Base-by-base conservation (phyloP, 73 alveolate species). In the Effrenium voratum region DNA sequence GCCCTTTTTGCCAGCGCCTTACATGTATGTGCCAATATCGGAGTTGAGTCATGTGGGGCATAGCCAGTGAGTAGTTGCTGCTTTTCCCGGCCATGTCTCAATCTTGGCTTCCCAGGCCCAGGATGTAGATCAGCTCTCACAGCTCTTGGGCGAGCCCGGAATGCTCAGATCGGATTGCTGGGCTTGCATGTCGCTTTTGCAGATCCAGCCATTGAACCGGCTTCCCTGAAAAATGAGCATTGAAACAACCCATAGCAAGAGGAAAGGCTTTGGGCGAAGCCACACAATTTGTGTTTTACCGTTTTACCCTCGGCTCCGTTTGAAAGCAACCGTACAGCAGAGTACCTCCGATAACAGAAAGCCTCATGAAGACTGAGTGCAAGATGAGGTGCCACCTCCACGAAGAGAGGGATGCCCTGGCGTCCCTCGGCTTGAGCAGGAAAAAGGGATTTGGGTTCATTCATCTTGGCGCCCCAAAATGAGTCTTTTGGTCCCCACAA, bases 111-210 rank as follows among this genome's bases (percentile, higher is more conserved):
- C 41, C 76, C 40, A 82, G 93, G 93, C 93, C 19, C 45, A 63
- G 12, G 95, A 87, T 87, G 95, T 87, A 19, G 95, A 87, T 72
- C 95, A 87, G 95, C 83, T 87, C 49, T 87, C 95, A 49, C 95
- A 87, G 83, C 68, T 87, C 84, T 70, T 87, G 60, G 95, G 95
- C 6, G 95, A 87, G 95, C 68, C 68, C 85, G 15, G 63, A n/a
- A n/a, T n/a, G n/a, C n/a, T n/a, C n/a, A n/a, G n/a, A n/a, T n/a
- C n/a, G n/a, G n/a, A n/a, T n/a, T n/a, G n/a, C n/a, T n/a, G n/a
- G n/a, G n/a, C n/a, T n/a, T n/a, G n/a, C 26, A 52, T 52, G 63
- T 52, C 19, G 8, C 19, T 52, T 52, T 52, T 52, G 63, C 63
- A 12, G 8, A 12, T 52, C 63, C 63, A 52, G 63, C 19, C 19